Conservation (phyloP, 768 basidiomycete species). For the Trametopsis cervina region DNA sequence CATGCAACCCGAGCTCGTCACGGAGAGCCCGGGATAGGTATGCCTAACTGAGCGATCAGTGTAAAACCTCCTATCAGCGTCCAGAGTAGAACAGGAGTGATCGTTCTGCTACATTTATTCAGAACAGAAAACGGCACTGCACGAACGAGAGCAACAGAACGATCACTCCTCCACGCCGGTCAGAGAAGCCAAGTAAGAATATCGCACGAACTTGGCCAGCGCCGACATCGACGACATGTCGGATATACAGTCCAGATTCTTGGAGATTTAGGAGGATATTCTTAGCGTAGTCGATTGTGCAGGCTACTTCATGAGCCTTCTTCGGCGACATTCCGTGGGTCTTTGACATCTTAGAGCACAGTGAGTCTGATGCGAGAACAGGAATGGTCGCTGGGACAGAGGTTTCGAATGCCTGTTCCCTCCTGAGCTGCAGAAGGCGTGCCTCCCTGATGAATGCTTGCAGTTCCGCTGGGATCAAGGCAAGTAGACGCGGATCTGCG, state of each 20-base stretch:
- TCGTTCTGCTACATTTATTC: too few species aligned
- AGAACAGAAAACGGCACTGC: too few species aligned
- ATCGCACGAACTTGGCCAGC: slow-evolving; percentile 51
- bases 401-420: slow-evolving; percentile 2
- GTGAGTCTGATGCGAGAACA: slow-evolving; percentile 2
- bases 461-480: slow-evolving; percentile 13
- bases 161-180: neutral
- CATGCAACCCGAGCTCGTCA: slow-evolving; percentile 29
- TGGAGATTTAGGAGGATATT: slow-evolving; percentile 26
- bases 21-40: slow-evolving; percentile 51
- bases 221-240: slow-evolving; percentile 62
- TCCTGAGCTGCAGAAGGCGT: slow-evolving; percentile 14
- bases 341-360: neutral
- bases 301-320: slow-evolving; percentile 63
- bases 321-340: slow-evolving; percentile 63
- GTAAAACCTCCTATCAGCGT: too few species aligned
- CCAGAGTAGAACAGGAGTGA: too few species aligned
- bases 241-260: slow-evolving; percentile 15
- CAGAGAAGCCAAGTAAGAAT: neutral
- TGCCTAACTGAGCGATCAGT: slow-evolving; percentile 31
- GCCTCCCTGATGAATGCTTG: slow-evolving; percentile 11
- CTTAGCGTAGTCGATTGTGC: slow-evolving; percentile 52
- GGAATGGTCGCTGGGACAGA: neutral
- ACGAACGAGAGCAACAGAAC: too few species aligned
- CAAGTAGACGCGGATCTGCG: neutral